Evolutionary conservation across 352 stramenopile species (phyloP).

Genomic region (Peronospora destructor): DNA sequence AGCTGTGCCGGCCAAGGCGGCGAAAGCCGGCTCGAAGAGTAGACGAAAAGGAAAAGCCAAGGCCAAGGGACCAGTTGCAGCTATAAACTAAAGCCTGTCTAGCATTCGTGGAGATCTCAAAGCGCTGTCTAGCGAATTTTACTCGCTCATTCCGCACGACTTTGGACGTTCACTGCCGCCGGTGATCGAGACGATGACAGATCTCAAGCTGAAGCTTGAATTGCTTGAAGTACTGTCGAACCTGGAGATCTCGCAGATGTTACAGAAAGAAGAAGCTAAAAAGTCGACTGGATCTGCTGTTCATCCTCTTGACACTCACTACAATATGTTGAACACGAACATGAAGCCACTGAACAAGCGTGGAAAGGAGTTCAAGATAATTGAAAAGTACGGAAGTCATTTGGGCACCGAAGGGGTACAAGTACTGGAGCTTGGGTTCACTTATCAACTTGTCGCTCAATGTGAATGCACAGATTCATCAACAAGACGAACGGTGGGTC

Average conservation of each 20-base stretch:
- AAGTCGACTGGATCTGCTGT: constrained; percentile 12
- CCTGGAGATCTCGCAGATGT: constrained; percentile 58
- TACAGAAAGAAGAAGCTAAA: constrained; percentile 40
- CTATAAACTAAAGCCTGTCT: constrained; percentile 13
- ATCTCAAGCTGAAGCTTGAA: constrained; percentile 62
- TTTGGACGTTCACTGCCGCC: constrained; percentile 51
- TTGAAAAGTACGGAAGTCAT: constrained; percentile 32
- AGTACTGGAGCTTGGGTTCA: background rate
- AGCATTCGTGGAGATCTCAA: constrained; percentile 39
- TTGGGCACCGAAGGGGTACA: background rate
- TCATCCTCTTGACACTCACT: constrained; percentile 49
- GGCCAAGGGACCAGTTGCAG: constrained; percentile 17
- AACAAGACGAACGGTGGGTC: constrained; percentile 41
- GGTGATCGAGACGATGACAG: constrained; percentile 42
- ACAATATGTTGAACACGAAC: constrained; percentile 40
- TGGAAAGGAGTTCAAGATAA: constrained; percentile 43
- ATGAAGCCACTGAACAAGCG: constrained; percentile 37
- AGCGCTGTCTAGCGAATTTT: constrained; percentile 54
- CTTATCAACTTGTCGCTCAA: constrained; percentile 1
- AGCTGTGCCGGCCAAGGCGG: constrained; percentile 9
- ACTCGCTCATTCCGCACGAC: constrained; percentile 63
- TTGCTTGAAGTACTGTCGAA: constrained; percentile 60
- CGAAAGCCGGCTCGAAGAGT: constrained; percentile 17
- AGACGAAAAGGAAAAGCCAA: constrained; percentile 25
- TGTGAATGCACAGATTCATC: constrained; percentile 32